Base-by-base conservation (phyloP, 108 stramenopile genomes). In the Parmales sp. region DNA sequence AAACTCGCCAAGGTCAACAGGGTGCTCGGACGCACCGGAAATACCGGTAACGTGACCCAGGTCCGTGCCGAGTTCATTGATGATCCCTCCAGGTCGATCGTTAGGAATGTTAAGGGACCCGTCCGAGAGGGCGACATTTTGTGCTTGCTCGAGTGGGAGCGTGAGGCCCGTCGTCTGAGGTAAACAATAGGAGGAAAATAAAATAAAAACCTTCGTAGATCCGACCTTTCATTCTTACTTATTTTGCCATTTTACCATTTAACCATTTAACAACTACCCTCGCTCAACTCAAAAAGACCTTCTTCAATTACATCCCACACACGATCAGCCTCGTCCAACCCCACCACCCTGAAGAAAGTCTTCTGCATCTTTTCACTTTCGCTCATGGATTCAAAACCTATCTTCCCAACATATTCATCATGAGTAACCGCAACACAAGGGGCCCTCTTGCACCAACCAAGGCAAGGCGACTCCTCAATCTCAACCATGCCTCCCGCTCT, bases 61-160 rank as follows among this genome's bases (percentile, higher is more conserved):
- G 98, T 99, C 67, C 94, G 96, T 71, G 98, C 98, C 68, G 98
- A 99, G 86, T 99, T 99, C 85, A 83, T 99, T 76, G 95, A 97
- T 72, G 90, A 92, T 74, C 81, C 87, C 23, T 90, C 86, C 60
- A 91, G 98, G 65, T 88, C 86, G 72, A 99, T 99, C 76, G 94
- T 98, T 69, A 85, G 98, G 43, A 99, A 99, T 82, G 96, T 99
- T 63, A 99, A 99, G 90, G 98, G 98, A 78, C 98, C 98, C 34
- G 98, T 99, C 51, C 81, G 94, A 64, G 96, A 99, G 82, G 96
- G 96, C 37, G 98, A 99, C 78, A 95, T 98, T 70, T 80, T 99
- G 60, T 94, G 92, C 82, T 80, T 99, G 67, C 77, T 99, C 66
- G 98, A 99, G 82, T 99, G 98, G 98, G 98, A 99, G 89, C 93